phyloP scores from a whole-genome alignment of 2,329 filamentous ascomycete species.

The Colletotrichum musae region DNA sequence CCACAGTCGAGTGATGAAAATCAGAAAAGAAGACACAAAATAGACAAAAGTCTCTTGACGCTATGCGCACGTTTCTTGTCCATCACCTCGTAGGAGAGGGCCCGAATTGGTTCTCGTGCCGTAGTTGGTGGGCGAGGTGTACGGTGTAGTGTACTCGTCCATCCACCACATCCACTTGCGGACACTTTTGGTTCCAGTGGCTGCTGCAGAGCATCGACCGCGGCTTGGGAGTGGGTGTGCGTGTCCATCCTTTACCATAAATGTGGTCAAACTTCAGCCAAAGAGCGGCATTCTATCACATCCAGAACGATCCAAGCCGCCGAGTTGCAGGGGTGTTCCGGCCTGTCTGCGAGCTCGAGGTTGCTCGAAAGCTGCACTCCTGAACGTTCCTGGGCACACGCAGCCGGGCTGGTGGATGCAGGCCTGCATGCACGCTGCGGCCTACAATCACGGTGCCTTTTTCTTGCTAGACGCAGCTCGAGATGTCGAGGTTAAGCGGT shows the following conservation, averaged over 20 bases:
- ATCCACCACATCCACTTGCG: constrained; percentile 17
- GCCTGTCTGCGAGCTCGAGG: constrained; percentile 26
- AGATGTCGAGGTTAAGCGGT: constrained; percentile 35
- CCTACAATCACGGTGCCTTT: constrained; percentile 37
- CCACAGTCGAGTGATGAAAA: not conserved
- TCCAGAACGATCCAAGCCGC: constrained; percentile 25
- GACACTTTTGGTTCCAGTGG: constrained; percentile 19
- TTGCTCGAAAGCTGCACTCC: constrained; percentile 25
- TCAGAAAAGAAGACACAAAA: not conserved
- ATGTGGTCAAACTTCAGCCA: constrained; percentile 27
- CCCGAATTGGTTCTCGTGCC: constrained; percentile 21
- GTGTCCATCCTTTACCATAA: constrained; percentile 16
- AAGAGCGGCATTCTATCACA: constrained; percentile 23
- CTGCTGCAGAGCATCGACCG: constrained; percentile 30
- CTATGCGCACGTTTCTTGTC: constrained; percentile 10
- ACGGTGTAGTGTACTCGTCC: constrained; percentile 7
- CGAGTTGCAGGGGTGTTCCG: constrained; percentile 32
- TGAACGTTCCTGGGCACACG: constrained; percentile 14
- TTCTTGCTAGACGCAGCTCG: constrained; percentile 31
- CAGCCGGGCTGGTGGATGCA: not conserved
- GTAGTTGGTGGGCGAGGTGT: constrained; percentile 16
- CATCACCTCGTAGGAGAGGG: constrained; percentile 17
- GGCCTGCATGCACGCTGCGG: constrained; percentile 39
- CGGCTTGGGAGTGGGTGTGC: constrained; percentile 10
- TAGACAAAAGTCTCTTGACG: not conserved